Conservation (phyloP, 441 rosid species). For the Croton laevigatus region DNA sequence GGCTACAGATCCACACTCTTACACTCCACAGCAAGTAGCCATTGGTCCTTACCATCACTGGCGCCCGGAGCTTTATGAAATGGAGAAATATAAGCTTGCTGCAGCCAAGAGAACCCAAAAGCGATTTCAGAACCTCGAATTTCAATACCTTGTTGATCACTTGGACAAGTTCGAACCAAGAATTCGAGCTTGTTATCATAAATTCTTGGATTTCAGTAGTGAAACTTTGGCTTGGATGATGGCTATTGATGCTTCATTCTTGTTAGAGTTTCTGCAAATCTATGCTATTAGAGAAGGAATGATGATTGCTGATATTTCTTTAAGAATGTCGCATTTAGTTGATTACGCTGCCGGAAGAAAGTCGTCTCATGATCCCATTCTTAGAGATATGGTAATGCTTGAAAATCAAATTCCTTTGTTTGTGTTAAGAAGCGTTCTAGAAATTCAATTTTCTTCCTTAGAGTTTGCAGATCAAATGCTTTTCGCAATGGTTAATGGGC, state of each 20-base stretch:
- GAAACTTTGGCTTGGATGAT: conserved; percentile 79
- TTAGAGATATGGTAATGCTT: conserved; percentile 65
- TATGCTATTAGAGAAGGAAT: conserved; percentile 32
- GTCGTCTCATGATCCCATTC: conserved; percentile 50
- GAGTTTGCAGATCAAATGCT: conserved; percentile 42
- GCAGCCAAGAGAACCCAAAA: conserved; percentile 49
- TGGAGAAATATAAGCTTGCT: conserved; percentile 56
- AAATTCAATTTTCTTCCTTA: conserved; percentile 33
- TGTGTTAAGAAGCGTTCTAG: conserved; percentile 44
- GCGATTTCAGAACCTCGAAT: conserved; percentile 26
- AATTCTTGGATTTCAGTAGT: conserved; percentile 35
- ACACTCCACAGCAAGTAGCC: conserved; percentile 66
- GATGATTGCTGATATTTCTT: conserved; percentile 23
- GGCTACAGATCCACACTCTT: conserved; percentile 44
- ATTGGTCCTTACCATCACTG: conserved; percentile 67
- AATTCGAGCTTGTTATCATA: conserved; percentile 62
- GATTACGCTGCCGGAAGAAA: too few relatives aligned
- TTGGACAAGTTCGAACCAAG: conserved; percentile 31
- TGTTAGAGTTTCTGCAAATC: conserved; percentile 62
- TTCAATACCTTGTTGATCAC: conserved; percentile 46
- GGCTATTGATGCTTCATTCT: conserved; percentile 65
- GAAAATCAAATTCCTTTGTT: too few relatives aligned
- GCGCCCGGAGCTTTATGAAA: conserved; percentile 64
- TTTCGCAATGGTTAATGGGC: conserved; percentile 41
- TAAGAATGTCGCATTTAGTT: conserved; percentile 42